Conservation (phyloP, 768 basidiomycete species). For the Termitomyces sp. region DNA sequence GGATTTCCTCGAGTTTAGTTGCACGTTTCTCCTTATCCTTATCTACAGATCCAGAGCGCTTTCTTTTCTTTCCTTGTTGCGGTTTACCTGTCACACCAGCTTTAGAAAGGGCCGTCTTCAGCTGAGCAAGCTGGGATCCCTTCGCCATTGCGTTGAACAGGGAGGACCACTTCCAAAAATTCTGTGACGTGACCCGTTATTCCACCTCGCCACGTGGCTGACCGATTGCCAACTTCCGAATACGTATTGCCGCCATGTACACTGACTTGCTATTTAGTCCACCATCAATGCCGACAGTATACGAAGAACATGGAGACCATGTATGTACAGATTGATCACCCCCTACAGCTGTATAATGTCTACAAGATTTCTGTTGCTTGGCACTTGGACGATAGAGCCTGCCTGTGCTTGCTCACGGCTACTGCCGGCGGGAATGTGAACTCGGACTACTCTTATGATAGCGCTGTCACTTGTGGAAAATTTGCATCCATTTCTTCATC, state of each 20-base stretch:
- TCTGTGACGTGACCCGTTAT: slow-evolving; percentile 6
- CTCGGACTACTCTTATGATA: not conserved
- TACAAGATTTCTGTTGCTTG: too few species aligned
- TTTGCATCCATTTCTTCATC: not conserved
- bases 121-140: slow-evolving; percentile 87
- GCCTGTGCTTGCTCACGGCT: too few species aligned
- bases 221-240: too few species aligned
- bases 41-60: slow-evolving; percentile 52
- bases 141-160: slow-evolving; percentile 49
- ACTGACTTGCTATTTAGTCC: too few species aligned
- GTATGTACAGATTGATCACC: too few species aligned
- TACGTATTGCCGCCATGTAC: too few species aligned
- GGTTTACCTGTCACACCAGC: slow-evolving; percentile 70
- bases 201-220: too few species aligned
- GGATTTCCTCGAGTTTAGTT: slow-evolving; percentile 77
- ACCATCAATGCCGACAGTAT: too few species aligned
- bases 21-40: slow-evolving; percentile 81
- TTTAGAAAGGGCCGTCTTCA: slow-evolving; percentile 77
- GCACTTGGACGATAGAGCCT: too few species aligned
- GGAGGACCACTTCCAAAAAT: slow-evolving; percentile 8
- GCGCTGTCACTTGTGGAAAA: not conserved
- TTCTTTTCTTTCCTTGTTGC: slow-evolving; percentile 63
- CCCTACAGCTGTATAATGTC: too few species aligned
- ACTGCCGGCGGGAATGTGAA: too few species aligned
- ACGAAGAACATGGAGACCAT: too few species aligned